Evolutionary conservation across 257 asterid genomes (phyloP).

Genomic region (Perilla frutescens): DNA sequence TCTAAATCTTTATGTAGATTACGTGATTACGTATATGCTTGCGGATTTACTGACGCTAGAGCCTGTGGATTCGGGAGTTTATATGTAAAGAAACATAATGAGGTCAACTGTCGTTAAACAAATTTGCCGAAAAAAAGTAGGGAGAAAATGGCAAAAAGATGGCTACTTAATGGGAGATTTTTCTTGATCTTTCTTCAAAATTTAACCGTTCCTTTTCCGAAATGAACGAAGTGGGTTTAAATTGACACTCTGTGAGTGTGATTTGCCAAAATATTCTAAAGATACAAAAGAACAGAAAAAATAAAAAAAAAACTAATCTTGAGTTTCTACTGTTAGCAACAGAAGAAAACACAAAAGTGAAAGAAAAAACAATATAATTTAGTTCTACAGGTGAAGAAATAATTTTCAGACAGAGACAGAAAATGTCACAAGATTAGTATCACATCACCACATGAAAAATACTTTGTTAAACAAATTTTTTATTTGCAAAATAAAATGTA

Average conservation of each 20-base stretch:
- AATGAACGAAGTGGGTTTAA: too few relatives aligned
- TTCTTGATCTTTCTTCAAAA: constrained; percentile 22
- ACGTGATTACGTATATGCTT: neutral
- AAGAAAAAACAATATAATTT: neutral
- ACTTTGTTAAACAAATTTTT: neutral
- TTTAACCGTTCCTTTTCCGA: neutral
- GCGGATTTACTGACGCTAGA: constrained; percentile 17
- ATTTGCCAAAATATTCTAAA: too few relatives aligned
- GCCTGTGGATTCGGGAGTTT: too few relatives aligned
- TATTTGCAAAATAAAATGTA: neutral
- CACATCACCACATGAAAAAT: neutral
- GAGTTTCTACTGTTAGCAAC: neutral
- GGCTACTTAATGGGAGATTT: neutral
- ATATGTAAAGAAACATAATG: constrained; percentile 42
- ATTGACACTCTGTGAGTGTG: neutral
- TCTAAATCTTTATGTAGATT: constrained; percentile 20
- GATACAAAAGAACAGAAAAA: neutral
- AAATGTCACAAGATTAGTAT: neutral
- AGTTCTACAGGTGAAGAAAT: neutral
- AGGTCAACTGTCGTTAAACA: constrained; percentile 65
- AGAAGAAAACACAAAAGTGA: neutral
- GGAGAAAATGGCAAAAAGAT: constrained; percentile 3
- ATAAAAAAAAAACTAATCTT: neutral
- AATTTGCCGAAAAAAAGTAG: constrained; percentile 26
- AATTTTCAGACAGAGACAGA: neutral